Percentiles rank a stretch among this genome's conserved stretches.
Conservation (phyloP, 129 eudicot species). For the Flaveria bidentis region DNA sequence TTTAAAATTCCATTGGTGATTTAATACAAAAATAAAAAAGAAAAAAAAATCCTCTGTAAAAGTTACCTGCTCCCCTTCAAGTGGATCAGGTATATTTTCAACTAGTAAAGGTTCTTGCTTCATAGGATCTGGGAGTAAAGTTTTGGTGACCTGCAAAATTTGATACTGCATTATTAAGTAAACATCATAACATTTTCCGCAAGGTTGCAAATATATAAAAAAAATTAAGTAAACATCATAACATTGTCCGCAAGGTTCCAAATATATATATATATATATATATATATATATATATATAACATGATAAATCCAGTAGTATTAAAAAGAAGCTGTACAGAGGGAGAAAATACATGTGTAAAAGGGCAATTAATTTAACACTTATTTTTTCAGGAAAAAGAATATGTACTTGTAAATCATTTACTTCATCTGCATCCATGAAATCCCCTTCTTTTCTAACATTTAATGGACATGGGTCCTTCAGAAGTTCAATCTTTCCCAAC, state of each 20-base stretch:
- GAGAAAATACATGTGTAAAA: background rate
- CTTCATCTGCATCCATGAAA: conserved; percentile 81
- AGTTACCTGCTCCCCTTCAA: conserved; percentile 94
- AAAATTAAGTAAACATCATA: conserved; percentile 16
- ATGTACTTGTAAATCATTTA: conserved; percentile 47
- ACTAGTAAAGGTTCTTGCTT: conserved; percentile 87
- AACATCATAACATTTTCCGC: background rate
- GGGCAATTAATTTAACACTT: background rate
- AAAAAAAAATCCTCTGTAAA: background rate
- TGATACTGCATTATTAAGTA: conserved; percentile 19
- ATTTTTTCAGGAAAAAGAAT: background rate
- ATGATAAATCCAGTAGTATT: background rate
- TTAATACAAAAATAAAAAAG: background rate
- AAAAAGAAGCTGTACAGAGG: background rate
- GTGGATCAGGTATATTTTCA: conserved; percentile 82
- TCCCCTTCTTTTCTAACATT: conserved; percentile 75
- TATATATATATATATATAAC: background rate
- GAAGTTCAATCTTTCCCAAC: conserved; percentile 71
- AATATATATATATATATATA: too few species aligned
- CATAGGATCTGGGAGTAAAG: conserved; percentile 69
- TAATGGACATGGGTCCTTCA: conserved; percentile 79
- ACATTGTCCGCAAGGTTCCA: background rate
- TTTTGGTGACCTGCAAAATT: conserved; percentile 54
- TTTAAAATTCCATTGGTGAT: conserved; percentile 1
- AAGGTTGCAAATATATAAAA: conserved; percentile 1